Evolutionary conservation across 768 basidiomycete species (phyloP).

Genomic region (Auriscalpium microsporum): DNA sequence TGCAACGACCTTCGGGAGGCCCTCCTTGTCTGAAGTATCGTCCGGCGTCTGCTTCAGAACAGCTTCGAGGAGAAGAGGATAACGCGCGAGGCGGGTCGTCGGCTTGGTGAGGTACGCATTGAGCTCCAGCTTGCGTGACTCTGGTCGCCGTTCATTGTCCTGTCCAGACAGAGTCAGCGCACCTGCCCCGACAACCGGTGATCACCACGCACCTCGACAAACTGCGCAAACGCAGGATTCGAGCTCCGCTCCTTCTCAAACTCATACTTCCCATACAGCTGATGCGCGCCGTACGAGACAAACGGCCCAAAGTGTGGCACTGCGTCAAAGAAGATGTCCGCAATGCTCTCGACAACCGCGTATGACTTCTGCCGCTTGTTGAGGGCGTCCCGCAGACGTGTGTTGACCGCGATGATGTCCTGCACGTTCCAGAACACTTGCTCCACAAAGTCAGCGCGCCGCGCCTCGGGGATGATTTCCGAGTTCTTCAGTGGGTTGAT

Average conservation of each 20-base stretch:
- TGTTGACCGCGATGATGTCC: conserved; percentile 90
- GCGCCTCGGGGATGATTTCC: conserved; percentile 66
- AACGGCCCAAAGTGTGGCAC: conserved; percentile 89
- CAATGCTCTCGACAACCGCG: conserved; percentile 86
- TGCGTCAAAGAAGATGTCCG: conserved; percentile 81
- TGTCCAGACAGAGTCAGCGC: conserved; percentile 21
- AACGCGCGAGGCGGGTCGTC: conserved; percentile 93
- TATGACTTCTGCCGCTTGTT: conserved; percentile 94
- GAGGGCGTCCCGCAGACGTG: conserved; percentile 82
- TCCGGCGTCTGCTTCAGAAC: conserved; percentile 89
- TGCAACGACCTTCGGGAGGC: conserved; percentile 67
- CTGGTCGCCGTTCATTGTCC: conserved; percentile 87
- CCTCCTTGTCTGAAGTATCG: conserved; percentile 77
- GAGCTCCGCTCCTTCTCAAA: conserved; percentile 97
- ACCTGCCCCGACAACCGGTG: neutral
- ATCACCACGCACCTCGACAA: conserved; percentile 75
- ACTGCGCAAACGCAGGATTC: conserved; percentile 87
- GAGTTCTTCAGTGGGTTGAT: conserved; percentile 73
- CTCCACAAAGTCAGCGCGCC: conserved; percentile 77
- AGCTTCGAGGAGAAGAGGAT: conserved; percentile 87
- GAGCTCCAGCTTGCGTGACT: conserved; percentile 92
- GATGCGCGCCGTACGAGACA: conserved; percentile 92
- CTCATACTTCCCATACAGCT: conserved; percentile 96
- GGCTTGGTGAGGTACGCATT: conserved; percentile 98
- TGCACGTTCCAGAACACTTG: conserved; percentile 98